Base-by-base conservation (phyloP, 2,329 filamentous ascomycete species). In the Exophiala viscosa region DNA sequence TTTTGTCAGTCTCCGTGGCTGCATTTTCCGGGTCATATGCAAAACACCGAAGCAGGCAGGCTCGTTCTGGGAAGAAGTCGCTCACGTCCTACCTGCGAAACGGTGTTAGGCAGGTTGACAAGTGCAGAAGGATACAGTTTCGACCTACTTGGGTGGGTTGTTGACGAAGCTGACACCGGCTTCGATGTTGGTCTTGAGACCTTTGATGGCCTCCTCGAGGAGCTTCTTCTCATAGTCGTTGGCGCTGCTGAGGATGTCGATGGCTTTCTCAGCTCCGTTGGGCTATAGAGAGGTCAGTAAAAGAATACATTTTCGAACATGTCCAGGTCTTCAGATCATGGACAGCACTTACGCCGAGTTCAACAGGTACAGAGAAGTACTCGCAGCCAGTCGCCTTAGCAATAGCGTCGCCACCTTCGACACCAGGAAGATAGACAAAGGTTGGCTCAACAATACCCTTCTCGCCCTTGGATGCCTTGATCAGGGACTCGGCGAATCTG, bases 341-440 rank as follows among this genome's bases (percentile, higher is more conserved):
- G 40, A 42, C 31, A 15, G 48, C 55, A 80, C 88, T 77, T 87
- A 95, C 90, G 68, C 93, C 93, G 64, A 99, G 90, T 77, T 96
- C 89, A 63, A 97, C 83, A 57, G 91, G 92, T 50, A 95, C 90
- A 54, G 93, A 96, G 83, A 99, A 99, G 81, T 88, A 99, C 51
- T 99, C 91, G 60, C 82, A 74, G 63, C 90, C 91, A 57, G 86
- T 90, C 67, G 85, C 83, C 80, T 95, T 90, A 59, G 81, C 81
- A 65, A 99, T 86, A 62, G 83, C 89, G 48, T 92, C 87, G 67
- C 93, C 93, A 58, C 92, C 93, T 49, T 87, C 76, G 45, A 99
- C 82, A 73, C 92, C 92, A 45, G 88, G 86, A 33, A 97, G 87
- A 79, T 96, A 96, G 76, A 99, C 86, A 74, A 87, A 99, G 72